These are phyloP conservation scores for Leccinellum rugosiceps DNA, from an alignment of 768 basidiomycete genomes.

Conservation along the genomic window DNA sequence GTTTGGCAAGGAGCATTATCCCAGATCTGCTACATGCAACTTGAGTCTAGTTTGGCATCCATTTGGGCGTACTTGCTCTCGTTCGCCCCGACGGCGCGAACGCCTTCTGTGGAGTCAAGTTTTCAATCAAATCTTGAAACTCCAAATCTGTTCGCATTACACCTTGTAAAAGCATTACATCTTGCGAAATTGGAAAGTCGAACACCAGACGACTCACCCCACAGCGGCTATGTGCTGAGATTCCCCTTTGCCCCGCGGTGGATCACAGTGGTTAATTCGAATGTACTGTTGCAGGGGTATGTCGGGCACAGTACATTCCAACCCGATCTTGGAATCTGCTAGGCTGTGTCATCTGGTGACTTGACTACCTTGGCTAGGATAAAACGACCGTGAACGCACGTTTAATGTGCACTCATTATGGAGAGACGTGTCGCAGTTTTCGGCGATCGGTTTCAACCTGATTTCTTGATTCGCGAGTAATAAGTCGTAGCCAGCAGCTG, in stretches of 20 bases:
- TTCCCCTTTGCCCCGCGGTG: neutral
- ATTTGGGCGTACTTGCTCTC: neutral
- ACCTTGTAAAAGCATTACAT: neutral
- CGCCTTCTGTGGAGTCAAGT: neutral
- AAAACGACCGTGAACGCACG: neutral
- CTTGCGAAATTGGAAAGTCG: neutral
- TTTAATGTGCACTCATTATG: neutral
- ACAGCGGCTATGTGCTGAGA: neutral
- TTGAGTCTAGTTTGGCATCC: neutral
- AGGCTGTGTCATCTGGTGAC: neutral
- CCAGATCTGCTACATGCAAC: neutral
- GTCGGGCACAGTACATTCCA: neutral
- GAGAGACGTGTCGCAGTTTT: neutral
- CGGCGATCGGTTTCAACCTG: constrained; percentile 10
- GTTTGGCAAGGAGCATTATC: neutral
- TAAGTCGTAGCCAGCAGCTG: too few relatives aligned
- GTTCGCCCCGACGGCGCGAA: neutral
- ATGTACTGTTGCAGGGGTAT: neutral
- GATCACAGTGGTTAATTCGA: neutral
- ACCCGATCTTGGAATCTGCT: constrained; percentile 3
- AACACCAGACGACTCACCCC: neutral
- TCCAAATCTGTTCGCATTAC: neutral
- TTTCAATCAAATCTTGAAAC: neutral
- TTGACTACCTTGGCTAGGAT: neutral
- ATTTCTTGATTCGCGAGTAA: neutral